Conservation (phyloP, 2,329 filamentous ascomycete genomes). For the Xylaria sp. region DNA sequence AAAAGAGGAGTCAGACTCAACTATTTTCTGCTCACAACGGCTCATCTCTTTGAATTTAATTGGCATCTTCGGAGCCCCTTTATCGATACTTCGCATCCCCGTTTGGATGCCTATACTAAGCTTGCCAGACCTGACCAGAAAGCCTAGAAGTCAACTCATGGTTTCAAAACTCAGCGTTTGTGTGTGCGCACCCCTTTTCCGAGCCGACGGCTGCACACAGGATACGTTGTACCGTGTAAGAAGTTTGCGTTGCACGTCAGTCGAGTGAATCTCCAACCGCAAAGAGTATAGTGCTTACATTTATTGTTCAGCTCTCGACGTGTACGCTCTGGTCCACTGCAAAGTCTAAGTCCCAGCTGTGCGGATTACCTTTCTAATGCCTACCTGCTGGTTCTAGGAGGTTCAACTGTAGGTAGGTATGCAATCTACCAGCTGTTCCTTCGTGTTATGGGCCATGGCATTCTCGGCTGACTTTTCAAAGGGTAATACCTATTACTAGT, state of each 20-base stretch:
- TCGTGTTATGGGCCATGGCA: background rate
- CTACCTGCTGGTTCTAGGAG: too few species aligned
- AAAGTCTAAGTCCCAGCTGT: slow-evolving; percentile 14
- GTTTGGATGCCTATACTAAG: background rate
- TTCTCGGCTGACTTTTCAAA: slow-evolving; percentile 1
- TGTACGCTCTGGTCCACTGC: slow-evolving; percentile 1
- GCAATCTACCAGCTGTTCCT: too few species aligned
- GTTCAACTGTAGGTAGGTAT: too few species aligned
- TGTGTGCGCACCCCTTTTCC: slow-evolving; percentile 2
- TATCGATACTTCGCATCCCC: background rate
- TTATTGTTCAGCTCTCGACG: slow-evolving; percentile 4
- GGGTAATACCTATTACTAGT: too few species aligned
- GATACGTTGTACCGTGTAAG: background rate
- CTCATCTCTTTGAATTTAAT: background rate
- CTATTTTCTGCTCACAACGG: background rate
- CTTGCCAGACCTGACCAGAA: background rate
- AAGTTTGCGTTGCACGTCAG: slow-evolving; percentile 13
- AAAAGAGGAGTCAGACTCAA: background rate
- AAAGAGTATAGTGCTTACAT: slow-evolving; percentile 22
- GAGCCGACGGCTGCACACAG: slow-evolving; percentile 5
- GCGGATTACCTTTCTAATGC: too few species aligned
- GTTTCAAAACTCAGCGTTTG: background rate
- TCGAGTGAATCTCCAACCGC: slow-evolving; percentile 13
- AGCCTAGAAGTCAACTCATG: background rate
- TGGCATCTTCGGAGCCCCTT: background rate